Percentiles rank a stretch among this genome's conserved stretches.
phyloP scores from a whole-genome alignment of 2,329 filamentous ascomycete genomes.

The Chlorencoelia australis region DNA sequence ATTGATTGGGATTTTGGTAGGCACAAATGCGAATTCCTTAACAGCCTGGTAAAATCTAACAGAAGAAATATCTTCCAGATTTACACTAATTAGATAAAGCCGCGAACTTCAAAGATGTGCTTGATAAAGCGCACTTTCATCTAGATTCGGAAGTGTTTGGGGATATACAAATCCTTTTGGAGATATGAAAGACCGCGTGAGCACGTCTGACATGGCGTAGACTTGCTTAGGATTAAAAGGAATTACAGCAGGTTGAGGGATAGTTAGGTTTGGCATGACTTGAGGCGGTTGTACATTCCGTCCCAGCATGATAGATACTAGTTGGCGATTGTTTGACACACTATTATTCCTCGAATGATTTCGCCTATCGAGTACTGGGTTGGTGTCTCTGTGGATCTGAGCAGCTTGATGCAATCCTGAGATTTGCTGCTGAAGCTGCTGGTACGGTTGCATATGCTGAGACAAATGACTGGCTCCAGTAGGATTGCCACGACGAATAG shows the following conservation, averaged over 20 bases:
- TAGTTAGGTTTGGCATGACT: too few species aligned
- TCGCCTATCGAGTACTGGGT: too few species aligned
- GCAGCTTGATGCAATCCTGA: too few species aligned
- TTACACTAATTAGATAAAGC: conserved; percentile 23
- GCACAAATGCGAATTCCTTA: conserved; percentile 39
- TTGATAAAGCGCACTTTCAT: conserved; percentile 45
- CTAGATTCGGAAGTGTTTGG: conserved; percentile 35
- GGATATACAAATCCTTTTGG: conserved; percentile 24
- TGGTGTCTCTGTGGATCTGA: too few species aligned
- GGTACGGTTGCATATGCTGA: too few species aligned
- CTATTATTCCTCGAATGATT: too few species aligned
- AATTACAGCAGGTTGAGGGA: too few species aligned
- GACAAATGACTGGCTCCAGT: conserved; percentile 94
- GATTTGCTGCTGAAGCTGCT: too few species aligned
- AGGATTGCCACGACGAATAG: conserved; percentile 88
- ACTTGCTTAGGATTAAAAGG: too few species aligned
- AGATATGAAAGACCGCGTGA: conserved; percentile 28
- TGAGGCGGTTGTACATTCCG: too few species aligned
- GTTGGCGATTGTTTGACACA: too few species aligned
- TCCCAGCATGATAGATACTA: too few species aligned
- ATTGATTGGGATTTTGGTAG: conserved; percentile 26
- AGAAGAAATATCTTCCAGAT: conserved; percentile 18
- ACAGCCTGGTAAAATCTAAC: conserved; percentile 44
- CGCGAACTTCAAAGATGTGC: conserved; percentile 44
- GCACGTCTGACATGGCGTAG: conserved; percentile 7